phyloP scores from a whole-genome alignment of 371 early-diverging fungal species.

The Apophysomyces trapeziformis region DNA sequence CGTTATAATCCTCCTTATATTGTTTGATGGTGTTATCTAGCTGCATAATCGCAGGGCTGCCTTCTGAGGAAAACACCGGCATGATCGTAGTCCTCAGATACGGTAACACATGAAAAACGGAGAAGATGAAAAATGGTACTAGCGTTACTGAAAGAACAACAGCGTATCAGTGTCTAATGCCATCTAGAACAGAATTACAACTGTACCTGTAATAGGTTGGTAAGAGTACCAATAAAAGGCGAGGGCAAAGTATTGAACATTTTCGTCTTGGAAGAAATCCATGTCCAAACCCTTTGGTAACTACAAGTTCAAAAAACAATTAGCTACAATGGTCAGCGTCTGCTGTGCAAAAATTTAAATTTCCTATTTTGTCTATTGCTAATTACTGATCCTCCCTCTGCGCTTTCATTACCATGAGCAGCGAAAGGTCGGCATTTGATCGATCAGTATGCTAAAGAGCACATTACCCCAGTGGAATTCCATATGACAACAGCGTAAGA shows the following conservation, averaged over 20 bases:
- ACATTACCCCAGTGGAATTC: constrained; percentile 76
- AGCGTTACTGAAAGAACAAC: constrained; percentile 60
- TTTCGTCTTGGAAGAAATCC: constrained; percentile 77
- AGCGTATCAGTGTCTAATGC: constrained; percentile 17
- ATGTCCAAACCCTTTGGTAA: constrained; percentile 43
- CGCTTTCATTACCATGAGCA: constrained; percentile 15
- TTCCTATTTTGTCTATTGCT: background rate
- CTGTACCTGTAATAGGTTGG: constrained; percentile 75
- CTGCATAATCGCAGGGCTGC: constrained; percentile 36
- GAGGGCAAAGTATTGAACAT: constrained; percentile 85
- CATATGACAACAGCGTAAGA: constrained; percentile 86
- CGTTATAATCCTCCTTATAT: constrained; percentile 69
- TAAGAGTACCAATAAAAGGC: constrained; percentile 80
- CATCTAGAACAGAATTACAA: background rate
- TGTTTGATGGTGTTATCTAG: constrained; percentile 52
- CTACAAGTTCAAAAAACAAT: constrained; percentile 18
- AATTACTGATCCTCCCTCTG: background rate
- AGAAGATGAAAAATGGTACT: constrained; percentile 81
- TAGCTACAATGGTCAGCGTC: too few relatives aligned
- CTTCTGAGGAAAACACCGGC: constrained; percentile 63
- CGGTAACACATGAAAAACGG: constrained; percentile 79
- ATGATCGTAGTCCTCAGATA: constrained; percentile 71
- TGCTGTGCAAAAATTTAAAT: too few relatives aligned
- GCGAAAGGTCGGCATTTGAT: constrained; percentile 4
- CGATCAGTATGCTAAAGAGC: background rate